These are phyloP conservation scores for Incumbomyces lentus DNA, from an alignment of 2,329 filamentous ascomycete genomes.

Conservation along the genomic window DNA sequence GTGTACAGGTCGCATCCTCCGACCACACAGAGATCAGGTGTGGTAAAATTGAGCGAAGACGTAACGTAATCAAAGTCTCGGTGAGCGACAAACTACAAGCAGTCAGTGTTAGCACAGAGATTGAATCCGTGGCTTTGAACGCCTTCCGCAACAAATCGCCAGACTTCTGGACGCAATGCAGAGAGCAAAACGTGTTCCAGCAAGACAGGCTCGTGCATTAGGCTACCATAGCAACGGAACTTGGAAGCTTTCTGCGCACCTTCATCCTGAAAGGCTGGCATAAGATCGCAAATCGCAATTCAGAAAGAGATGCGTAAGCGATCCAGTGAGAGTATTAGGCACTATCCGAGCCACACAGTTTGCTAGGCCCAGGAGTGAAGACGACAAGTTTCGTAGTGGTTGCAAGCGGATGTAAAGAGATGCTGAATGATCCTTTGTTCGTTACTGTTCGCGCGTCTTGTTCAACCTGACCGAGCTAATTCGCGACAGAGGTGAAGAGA, in stretches of 20 bases:
- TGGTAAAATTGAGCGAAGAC: constrained; percentile 89
- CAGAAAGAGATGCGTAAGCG: too few relatives aligned
- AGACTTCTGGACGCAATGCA: too few relatives aligned
- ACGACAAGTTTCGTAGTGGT: too few relatives aligned
- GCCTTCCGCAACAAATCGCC: neutral
- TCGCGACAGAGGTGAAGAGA: constrained; percentile 34
- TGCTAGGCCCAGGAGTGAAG: too few relatives aligned
- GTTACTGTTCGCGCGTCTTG: constrained; percentile 7
- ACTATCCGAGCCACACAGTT: too few relatives aligned
- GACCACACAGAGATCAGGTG: constrained; percentile 79
- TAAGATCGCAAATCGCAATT: too few relatives aligned
- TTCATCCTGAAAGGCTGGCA: constrained; percentile 18
- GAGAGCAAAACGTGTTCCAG: too few relatives aligned
- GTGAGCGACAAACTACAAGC: constrained; percentile 72
- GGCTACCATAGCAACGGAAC: too few relatives aligned
- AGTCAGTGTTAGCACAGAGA: constrained; percentile 11
- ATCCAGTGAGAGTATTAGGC: too few relatives aligned
- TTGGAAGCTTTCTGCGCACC: constrained; percentile 12
- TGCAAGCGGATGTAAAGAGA: too few relatives aligned
- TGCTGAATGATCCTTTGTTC: constrained; percentile 7
- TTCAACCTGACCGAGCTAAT: constrained; percentile 30
- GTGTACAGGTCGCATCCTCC: constrained; percentile 96
- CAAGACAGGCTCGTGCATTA: too few relatives aligned
- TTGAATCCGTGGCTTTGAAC: neutral
- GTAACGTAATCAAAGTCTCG: constrained; percentile 86